Percentiles rank a stretch among this genome's conserved stretches.
Conservation (phyloP, 2,329 filamentous ascomycete species). For the Sclerotinia borealis region DNA sequence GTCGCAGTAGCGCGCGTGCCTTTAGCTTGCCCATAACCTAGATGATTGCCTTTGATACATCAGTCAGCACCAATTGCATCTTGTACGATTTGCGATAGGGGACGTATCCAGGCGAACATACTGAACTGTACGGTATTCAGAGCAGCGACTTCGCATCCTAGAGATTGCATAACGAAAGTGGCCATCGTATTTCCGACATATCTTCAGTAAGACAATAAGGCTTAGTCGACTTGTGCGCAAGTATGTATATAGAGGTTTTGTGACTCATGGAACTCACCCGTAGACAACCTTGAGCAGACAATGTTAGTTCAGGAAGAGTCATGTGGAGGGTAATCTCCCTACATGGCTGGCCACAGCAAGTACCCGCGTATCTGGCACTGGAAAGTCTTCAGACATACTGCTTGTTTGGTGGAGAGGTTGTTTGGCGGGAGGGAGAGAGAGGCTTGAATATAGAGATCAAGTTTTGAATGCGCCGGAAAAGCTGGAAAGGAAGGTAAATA, state of each 20-base stretch:
- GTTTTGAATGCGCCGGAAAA: neutral
- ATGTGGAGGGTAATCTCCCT: constrained; percentile 37
- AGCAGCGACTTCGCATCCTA: constrained; percentile 89
- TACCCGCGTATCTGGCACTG: constrained; percentile 58
- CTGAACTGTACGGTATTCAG: constrained; percentile 98
- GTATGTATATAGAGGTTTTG: neutral
- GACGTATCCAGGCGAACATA: constrained; percentile 40
- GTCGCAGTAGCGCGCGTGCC: constrained; percentile 75
- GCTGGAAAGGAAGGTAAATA: neutral
- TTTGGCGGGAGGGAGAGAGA: neutral
- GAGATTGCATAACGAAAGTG: constrained; percentile 84
- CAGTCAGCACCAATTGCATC: constrained; percentile 5
- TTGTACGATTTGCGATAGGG: neutral
- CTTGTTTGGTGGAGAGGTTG: neutral
- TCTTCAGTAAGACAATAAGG: constrained; percentile 40
- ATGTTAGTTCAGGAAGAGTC: constrained; percentile 23
- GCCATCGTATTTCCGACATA: constrained; percentile 98
- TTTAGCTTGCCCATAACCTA: constrained; percentile 82
- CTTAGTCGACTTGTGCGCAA: constrained; percentile 16
- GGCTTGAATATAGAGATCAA: neutral
- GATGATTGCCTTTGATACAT: constrained; percentile 71
- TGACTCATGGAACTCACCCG: constrained; percentile 49
- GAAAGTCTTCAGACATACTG: constrained; percentile 29
- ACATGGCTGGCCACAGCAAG: constrained; percentile 94
- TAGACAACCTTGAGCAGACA: constrained; percentile 57